Base-by-base conservation (phyloP, 2,329 filamentous ascomycete species). In the Penicillium sp. region DNA sequence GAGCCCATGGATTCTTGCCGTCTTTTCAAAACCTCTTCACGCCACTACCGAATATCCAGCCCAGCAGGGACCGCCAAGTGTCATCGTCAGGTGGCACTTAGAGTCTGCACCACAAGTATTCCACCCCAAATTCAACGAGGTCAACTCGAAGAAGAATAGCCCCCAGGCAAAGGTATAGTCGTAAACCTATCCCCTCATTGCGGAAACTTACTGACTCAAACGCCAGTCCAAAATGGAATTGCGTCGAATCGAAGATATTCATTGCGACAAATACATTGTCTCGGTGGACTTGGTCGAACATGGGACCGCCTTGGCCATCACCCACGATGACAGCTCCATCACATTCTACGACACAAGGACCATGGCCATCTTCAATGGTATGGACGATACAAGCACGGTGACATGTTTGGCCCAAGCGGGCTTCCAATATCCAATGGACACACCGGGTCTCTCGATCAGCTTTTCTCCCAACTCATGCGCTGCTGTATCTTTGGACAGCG, bases 1-100 rank as follows among this genome's bases (percentile, higher is more conserved):
- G 68, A 48, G 81, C 33, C 83, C 85, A 0, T 82, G 86, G 34
- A 79, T 96, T 18, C 69, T 96, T 31, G 86, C 87, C 0, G 81
- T 92, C 28, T 90, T 90, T 54, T 88, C 87, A 9, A 81, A 81
- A 64, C 71, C 81, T 47, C 80, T 79, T 49, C 72, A 73, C 57
- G 75, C 77, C 50, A 78, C 76, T 59, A 74, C 73, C 47, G 74
- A 74, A 48, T 79, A 79, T 28, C 79, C 85, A 28, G 85, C 82
- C 48, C 79, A 81, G 39, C 84, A 86, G 58, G 83, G 85, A 29
- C 76, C 83, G 0, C 84, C 88, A 61, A 95, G 86, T 60, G 82
- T 92, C 38, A 79, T 97, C 56, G 86, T 90, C 57, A 83, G 88
- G 56, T 97, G 93, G 93, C 87, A 94, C 61, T 69, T 93, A 9